Evolutionary conservation across 805 yeast species (phyloP).

Genomic region (Zygotorulaspora florentina): DNA sequence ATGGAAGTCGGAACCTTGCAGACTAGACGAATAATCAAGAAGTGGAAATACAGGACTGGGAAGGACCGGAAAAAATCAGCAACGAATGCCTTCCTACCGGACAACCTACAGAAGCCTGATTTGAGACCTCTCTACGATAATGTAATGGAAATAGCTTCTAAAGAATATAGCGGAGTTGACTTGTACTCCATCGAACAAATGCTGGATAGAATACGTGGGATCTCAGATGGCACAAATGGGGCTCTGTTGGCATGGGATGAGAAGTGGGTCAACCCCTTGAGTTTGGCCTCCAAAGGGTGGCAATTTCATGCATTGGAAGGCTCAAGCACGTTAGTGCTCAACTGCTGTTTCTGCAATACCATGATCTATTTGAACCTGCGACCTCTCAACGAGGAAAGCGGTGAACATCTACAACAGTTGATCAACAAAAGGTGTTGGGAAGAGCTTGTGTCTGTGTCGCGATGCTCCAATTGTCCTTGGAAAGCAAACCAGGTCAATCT

Average conservation of each 20-base stretch:
- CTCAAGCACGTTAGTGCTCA: background rate
- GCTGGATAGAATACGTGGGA: conserved; percentile 7
- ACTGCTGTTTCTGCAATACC: conserved; percentile 15
- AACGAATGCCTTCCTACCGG: conserved; percentile 10
- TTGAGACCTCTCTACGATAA: conserved; percentile 10
- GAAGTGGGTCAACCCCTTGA: conserved; percentile 18
- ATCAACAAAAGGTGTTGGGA: conserved; percentile 10
- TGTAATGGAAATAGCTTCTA: conserved; percentile 7
- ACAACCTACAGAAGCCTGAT: conserved; percentile 2
- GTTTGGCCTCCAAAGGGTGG: conserved; percentile 23
- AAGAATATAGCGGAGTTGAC: conserved; percentile 8
- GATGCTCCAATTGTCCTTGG: conserved; percentile 18
- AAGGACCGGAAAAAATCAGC: background rate
- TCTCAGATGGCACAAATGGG: conserved; percentile 12
- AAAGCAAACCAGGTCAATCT: conserved; percentile 9
- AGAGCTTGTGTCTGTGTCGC: conserved; percentile 7
- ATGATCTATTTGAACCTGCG: conserved; percentile 12
- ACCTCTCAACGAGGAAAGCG: background rate
- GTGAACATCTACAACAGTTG: conserved; percentile 1
- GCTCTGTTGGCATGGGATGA: conserved; percentile 17
- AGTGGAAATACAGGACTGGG: conserved; percentile 17
- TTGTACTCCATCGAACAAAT: conserved; percentile 12
- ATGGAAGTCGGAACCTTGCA: background rate
- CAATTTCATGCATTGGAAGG: background rate
- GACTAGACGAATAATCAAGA: conserved; percentile 7